phyloP scores from a whole-genome alignment of 805 yeast genomes.

The Metschnikowia borealis region DNA sequence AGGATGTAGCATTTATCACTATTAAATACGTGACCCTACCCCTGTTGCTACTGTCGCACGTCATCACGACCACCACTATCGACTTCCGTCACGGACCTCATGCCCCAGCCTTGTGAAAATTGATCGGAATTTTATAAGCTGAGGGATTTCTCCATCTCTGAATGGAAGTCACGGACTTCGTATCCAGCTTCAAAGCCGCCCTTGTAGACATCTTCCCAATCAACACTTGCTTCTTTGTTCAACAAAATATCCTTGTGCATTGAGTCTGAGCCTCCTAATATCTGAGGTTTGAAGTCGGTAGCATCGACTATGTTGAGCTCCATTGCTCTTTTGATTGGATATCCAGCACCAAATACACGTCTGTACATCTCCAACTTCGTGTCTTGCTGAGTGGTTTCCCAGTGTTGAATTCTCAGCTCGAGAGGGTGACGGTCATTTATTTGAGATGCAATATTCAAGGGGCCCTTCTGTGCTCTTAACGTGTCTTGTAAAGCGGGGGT shows the following conservation, averaged over 20 bases:
- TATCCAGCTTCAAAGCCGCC: constrained; percentile 46
- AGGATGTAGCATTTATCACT: neutral
- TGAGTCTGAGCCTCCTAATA: constrained; percentile 54
- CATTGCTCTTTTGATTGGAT: constrained; percentile 89
- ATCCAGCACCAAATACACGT: constrained; percentile 86
- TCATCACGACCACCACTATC: neutral
- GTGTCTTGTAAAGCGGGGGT: constrained; percentile 71
- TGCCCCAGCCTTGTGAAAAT: neutral
- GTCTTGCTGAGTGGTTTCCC: constrained; percentile 76
- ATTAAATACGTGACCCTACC: neutral
- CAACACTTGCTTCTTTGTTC: constrained; percentile 72
- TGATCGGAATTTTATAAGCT: constrained; percentile 34
- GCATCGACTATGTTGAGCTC: constrained; percentile 70
- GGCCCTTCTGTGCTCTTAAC: constrained; percentile 63
- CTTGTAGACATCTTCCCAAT: constrained; percentile 90
- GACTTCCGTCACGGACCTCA: neutral
- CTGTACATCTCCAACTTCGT: constrained; percentile 73
- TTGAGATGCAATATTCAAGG: constrained; percentile 53
- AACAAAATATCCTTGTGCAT: constrained; percentile 74
- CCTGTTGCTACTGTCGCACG: neutral
- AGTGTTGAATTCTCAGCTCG: constrained; percentile 66
- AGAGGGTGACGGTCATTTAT: constrained; percentile 82
- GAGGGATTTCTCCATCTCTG: constrained; percentile 65
- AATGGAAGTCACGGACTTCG: constrained; percentile 55
- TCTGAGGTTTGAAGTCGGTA: constrained; percentile 64